Conservation (phyloP, 139 green algal species). For the Gonium pectorale region DNA sequence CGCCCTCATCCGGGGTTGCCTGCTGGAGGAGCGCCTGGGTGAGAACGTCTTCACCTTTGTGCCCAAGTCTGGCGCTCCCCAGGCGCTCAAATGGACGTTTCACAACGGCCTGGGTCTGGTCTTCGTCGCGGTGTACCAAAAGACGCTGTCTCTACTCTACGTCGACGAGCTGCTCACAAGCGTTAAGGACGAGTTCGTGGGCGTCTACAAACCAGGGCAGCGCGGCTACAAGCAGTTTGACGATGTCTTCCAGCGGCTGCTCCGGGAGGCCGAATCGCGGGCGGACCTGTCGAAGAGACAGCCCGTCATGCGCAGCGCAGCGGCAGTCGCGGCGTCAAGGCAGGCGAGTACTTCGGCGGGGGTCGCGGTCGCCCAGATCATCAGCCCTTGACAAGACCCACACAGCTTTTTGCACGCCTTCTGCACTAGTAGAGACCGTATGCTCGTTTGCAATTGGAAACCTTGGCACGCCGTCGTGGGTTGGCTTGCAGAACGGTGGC, state of each 20-base stretch:
- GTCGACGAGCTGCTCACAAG: constrained; percentile 88
- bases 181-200: constrained; percentile 75
- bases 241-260: constrained; percentile 65
- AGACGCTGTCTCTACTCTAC: constrained; percentile 90
- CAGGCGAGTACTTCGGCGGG: constrained; percentile 4
- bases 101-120: constrained; percentile 96
- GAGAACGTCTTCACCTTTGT: constrained; percentile 85
- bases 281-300: constrained; percentile 60
- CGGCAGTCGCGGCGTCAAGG: neutral
- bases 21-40: constrained; percentile 93
- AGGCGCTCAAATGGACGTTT: constrained; percentile 96
- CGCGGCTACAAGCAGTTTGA: constrained; percentile 61
- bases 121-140: constrained; percentile 97
- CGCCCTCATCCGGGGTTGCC: constrained; percentile 84
- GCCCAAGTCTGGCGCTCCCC: constrained; percentile 73
- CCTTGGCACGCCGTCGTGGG: too few relatives aligned
- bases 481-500: constrained; percentile 6
- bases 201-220: constrained; percentile 43
- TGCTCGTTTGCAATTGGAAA: too few relatives aligned
- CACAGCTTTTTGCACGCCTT: too few relatives aligned
- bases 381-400: neutral
- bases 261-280: constrained; percentile 74
- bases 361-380: neutral
- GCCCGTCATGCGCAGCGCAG: constrained; percentile 17
- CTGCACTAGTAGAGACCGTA: too few relatives aligned